Conservation (phyloP, 2,329 filamentous ascomycete species). For the Cytospora leucostoma region DNA sequence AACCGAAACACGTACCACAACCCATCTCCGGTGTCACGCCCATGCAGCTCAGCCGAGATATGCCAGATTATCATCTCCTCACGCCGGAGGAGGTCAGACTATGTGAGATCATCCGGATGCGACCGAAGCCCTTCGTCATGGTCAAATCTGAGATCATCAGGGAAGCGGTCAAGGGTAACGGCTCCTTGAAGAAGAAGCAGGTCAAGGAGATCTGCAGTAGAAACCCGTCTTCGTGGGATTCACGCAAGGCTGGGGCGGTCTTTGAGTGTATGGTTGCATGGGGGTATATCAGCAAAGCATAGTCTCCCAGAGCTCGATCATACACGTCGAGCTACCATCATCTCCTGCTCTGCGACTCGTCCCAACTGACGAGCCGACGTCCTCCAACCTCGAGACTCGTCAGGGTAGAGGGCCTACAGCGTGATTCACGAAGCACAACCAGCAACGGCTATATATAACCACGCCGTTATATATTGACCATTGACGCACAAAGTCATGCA, state of each 20-base stretch:
- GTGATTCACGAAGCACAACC: too few species aligned
- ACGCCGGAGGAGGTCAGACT: conserved; percentile 82
- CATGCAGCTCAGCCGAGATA: conserved; percentile 71
- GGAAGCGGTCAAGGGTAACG: conserved; percentile 87
- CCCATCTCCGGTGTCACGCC: conserved; percentile 63
- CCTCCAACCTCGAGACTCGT: too few species aligned
- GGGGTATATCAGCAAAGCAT: conserved; percentile 89
- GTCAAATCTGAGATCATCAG: conserved; percentile 93
- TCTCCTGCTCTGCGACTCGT: background rate
- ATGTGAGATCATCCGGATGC: conserved; percentile 79
- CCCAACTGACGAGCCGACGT: too few species aligned
- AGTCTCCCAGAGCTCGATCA: conserved; percentile 18
- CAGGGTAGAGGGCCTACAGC: too few species aligned
- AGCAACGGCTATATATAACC: too few species aligned
- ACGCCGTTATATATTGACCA: too few species aligned
- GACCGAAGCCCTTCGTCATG: conserved; percentile 92
- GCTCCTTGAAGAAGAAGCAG: conserved; percentile 89
- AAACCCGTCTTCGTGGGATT: conserved; percentile 60
- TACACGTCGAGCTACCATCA: too few species aligned
- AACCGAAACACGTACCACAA: conserved; percentile 55
- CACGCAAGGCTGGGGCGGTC: conserved; percentile 79
- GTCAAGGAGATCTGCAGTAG: conserved; percentile 76
- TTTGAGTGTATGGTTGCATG: conserved; percentile 95
- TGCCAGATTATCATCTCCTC: conserved; percentile 82
- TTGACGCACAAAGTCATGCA: too few species aligned